Evolutionary conservation across 2,329 filamentous ascomycete species (phyloP), one percentile per base, ranked within the genome.

Genomic region (Aspergillus sp.): DNA sequence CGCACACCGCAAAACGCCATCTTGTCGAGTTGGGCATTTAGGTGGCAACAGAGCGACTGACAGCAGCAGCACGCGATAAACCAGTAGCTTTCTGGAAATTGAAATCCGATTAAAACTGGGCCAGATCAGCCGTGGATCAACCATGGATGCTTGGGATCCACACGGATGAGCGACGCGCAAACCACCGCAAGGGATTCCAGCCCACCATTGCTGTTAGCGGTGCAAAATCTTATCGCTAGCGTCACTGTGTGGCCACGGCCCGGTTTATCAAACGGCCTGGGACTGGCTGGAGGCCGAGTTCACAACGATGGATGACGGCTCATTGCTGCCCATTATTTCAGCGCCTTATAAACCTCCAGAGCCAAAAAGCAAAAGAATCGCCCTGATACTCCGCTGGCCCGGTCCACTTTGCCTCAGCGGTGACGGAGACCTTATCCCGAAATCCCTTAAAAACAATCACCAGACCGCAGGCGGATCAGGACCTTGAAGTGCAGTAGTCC

Each of bases 121-220:
- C 21, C 3, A 19, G 17, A 17, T 44, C 11, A 38, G 38, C 38
- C 52, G 52, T 54, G 52, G 25, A 54, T 42, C 51, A 44, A 54
- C 52, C 52, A 19, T 54, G 52, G 52, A 30, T 54, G 21, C 6
- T 25, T 13, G 36, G 52, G 52, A 17, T 54, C 52, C 52, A 54
- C 52, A 21, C 6, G 52, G 15, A 39, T 8, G 11, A 17, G 38
- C 52, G 38, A 54, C 52, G 52, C 52, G 52, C 52, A 54, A 54
- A 54, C 52, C 52, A 54, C 38, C 38, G 52, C 52, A 44, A 54
- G 52, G 52, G 52, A 54, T 32, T 15, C 15, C 39, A 13, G 52
- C 38, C 41, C 41, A 44, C 41, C 41, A 44, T 23, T 23, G 41
- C 41, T 23, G 41, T 42, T 54, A 54, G 52, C 52, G 23, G 38